Evolutionary conservation across 2,329 filamentous ascomycete genomes (phyloP), one percentile per base, ranked within the genome.

Genomic region (Thelonectria blattea): DNA sequence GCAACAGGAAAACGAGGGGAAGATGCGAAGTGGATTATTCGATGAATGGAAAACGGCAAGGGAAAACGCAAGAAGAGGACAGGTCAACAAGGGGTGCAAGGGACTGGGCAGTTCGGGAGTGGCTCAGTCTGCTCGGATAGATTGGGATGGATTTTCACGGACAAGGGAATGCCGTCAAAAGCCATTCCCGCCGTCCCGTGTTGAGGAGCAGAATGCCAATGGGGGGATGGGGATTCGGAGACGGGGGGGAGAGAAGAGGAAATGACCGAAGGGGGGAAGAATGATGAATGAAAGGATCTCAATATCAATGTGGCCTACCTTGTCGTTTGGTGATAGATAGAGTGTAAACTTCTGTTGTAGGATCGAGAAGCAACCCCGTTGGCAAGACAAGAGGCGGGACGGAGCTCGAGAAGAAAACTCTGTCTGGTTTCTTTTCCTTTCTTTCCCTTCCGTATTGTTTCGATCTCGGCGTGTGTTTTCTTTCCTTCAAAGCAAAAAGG

Each of bases 111-210:
- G 34, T 32, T 61, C 52, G 49, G 58, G 48, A 56, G 53, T 52
- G 57, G 57, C 57, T 60, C 52, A 55, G 57, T 52, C 37, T 60
- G 52, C 47, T 56, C 57, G 47, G 22, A 56, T 60, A 60, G 52
- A 52, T 60, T 58, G 50, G 53, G 54, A 52, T 55, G 55, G 47
- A 43, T 39, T 42, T 52, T 55, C 46, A 52, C 46, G 60, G 58
- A 47, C 58, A 67, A 63, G 55, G 58, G 59, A 66, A 65, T 66
- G 62, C 59, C 52, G 46, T 61, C 58, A 63, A 63, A 62, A 58
- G 52, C 55, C 49, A 43, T 50, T 41, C 51, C 59, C 57, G 58
- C 62, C 52, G 56, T 63, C 56, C 51, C 57, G 57, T 60, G 54
- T 57, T 56, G 32, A 51, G 32, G 54, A 51, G 32, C 52, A 65